Evolutionary conservation across 495 filamentous ascomycete species (phyloP), one percentile per base, ranked within the genome.

Genomic region (Corynascus novoguineensis): DNA sequence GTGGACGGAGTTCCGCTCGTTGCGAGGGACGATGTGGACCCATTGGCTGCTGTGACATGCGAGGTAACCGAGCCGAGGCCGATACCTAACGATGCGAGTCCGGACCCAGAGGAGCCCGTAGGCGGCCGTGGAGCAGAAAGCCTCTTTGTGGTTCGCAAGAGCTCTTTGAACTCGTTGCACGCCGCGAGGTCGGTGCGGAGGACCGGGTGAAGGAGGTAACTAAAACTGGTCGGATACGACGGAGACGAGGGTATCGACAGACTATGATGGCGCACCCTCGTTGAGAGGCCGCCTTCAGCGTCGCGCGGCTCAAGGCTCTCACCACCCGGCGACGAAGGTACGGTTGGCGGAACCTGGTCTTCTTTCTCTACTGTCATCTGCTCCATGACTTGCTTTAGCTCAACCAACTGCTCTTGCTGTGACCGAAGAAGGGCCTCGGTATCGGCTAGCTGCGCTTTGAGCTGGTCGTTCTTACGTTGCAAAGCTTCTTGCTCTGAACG

Each of bases 341-440:
- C 41, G 81, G 93, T 62, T 78, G 83, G 45, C 78, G 86, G 58
- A 63, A 71, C 22, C 78, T 80, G 60, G 73, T 86, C 89, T 57
- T 92, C 89, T 50, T 81, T 81, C 56, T 89, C 83, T 35, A 78
- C 71, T n/a, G 79, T 80, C 83, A 96, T 89, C 49, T 85, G 81
- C 75, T 96, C 89, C 86, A 98, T 89, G 53, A 95, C 89, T 7
- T 79, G 77, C 69, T 97, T 97, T 38, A 98, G 79, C 70, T 97
- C 88, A 8, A 86, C 81, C 10, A 98, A 79, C 70, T 98, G 93
- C 65, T 97, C 90, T 66, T 96, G 92, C 56, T 96, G 91, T 8
- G 88, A 93, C 38, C 83, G 81, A 38, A 97, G 79, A 27, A 98
- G 81, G n/a, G 78, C 72, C 71, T 97, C 93, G 3, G 86, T 90